These are phyloP conservation scores for Thuidium tamariscinum DNA, from an alignment of 225 moss, liverwort and hornwort genomes.

Conservation along the genomic window DNA sequence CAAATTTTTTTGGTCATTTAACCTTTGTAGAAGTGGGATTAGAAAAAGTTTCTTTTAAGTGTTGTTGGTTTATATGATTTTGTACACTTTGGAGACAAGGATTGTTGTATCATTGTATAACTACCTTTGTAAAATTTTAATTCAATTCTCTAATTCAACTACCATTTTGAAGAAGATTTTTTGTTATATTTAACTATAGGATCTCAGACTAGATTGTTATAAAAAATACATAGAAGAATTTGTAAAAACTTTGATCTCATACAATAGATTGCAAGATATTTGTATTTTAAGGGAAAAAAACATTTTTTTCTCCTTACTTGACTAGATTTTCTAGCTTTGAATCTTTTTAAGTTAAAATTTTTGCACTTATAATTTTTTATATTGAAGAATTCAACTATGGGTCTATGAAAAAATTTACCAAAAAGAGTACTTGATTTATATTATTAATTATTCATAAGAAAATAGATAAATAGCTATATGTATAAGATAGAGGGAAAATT, in stretches of 20 bases:
- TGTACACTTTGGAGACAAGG: neutral
- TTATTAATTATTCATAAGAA: too few relatives aligned
- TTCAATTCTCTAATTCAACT: neutral
- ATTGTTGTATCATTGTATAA: neutral
- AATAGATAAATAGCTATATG: too few relatives aligned
- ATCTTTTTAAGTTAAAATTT: neutral
- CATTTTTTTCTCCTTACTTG: neutral
- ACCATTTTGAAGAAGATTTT: neutral
- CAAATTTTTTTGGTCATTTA: neutral
- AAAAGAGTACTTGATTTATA: neutral
- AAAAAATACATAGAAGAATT: neutral
- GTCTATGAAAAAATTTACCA: too few relatives aligned
- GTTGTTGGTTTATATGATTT: neutral
- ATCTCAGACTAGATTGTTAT: neutral
- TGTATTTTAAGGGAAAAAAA: neutral
- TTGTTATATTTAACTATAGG: fast-evolving
- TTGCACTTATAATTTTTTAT: neutral
- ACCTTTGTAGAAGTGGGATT: fast-evolving
- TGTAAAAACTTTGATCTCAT: neutral
- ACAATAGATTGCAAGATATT: neutral
- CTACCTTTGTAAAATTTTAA: neutral
- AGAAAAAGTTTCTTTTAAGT: neutral
- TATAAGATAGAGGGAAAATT: too few relatives aligned
- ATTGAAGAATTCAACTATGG: neutral
- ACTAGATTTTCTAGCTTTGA: neutral